phyloP scores from a whole-genome alignment of 805 yeast genomes.

The Ogataea degrootiae region DNA sequence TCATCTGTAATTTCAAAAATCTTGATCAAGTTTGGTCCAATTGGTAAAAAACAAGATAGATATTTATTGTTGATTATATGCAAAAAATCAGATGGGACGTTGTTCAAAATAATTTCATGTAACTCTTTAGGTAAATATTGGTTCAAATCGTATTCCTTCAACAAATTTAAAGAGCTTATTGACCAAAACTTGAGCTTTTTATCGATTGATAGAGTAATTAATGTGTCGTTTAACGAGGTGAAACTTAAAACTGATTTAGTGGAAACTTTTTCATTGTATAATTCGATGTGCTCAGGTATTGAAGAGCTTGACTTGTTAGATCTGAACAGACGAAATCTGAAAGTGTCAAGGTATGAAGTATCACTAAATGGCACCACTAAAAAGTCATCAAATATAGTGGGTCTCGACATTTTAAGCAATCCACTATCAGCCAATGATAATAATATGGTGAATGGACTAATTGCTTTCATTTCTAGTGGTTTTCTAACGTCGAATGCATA shows the following conservation, averaged over 20 bases:
- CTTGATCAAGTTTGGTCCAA: conserved; percentile 19
- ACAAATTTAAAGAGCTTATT: conserved; percentile 29
- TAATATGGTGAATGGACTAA: conserved; percentile 41
- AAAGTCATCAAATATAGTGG: conserved; percentile 11
- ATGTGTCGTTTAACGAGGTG: conserved; percentile 6
- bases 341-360: conserved; percentile 36
- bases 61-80: conserved; percentile 6
- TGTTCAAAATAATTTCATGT: conserved; percentile 15
- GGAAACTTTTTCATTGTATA: conserved; percentile 18
- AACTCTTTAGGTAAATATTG: conserved; percentile 18
- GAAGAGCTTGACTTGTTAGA: conserved; percentile 2
- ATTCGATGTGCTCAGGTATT: conserved; percentile 13
- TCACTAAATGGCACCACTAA: conserved; percentile 46
- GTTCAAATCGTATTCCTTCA: conserved; percentile 20
- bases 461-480: conserved; percentile 49
- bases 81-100: conserved; percentile 16
- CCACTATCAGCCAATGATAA: conserved; percentile 77
- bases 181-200: conserved; percentile 60
- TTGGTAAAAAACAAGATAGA: conserved; percentile 23
- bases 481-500: conserved; percentile 54
- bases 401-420: conserved; percentile 48
- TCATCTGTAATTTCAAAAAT: conserved; percentile 18
- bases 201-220: conserved; percentile 47
- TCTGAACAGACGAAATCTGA: conserved; percentile 26
- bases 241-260: conserved; percentile 20